Base-by-base conservation (phyloP, 306 rosid genomes). In the Boehmeria nivea region DNA sequence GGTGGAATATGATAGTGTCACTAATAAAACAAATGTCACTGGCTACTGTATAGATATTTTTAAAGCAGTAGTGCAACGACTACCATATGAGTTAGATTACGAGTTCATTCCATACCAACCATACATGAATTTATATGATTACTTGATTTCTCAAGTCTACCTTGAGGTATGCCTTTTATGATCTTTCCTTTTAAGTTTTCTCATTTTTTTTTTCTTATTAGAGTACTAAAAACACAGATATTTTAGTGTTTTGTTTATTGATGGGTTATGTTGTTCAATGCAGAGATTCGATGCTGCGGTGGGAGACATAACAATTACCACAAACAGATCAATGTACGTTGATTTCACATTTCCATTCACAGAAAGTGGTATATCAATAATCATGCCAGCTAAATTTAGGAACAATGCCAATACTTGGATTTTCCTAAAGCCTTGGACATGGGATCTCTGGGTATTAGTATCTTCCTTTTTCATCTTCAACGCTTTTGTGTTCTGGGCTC, bases 281-380 rank as follows among this genome's bases (percentile, higher is more conserved):
- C 78, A 87, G 89, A 54, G 53, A 0, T 79, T 24, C 1, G 89
- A 87, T 28, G 94, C 70, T 0, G 59, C 24, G 8, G 83, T 74
- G 8, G 79, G 74, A 17, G 83, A 73, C 38, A 43, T 22, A 6
- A 66, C 94, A 0, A 79, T 84, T 39, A 54, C 47, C 37, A 73
- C 63, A 22, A 66, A 81, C 22, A 79, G 94, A 55, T 77, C 89
- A 0, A 17, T n/a, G 13, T 66, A 21, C 36, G 82, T 79, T 0
- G 94, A 87, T 36, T 87, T 81, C 50, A 79, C 85, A 1, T 50
- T 81, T 61, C 96, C 96, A 0, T 84, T 61, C 59, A 77, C 87
- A 12, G 78, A 87, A 68, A 73, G 85, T 2, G 83, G 83, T 5
- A 71, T 87, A 6, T 60, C 78, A 8, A 68, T 87, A 82, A 66